Base-by-base conservation (phyloP, 768 basidiomycete genomes). In the Cystofilobasidium ferigula region DNA sequence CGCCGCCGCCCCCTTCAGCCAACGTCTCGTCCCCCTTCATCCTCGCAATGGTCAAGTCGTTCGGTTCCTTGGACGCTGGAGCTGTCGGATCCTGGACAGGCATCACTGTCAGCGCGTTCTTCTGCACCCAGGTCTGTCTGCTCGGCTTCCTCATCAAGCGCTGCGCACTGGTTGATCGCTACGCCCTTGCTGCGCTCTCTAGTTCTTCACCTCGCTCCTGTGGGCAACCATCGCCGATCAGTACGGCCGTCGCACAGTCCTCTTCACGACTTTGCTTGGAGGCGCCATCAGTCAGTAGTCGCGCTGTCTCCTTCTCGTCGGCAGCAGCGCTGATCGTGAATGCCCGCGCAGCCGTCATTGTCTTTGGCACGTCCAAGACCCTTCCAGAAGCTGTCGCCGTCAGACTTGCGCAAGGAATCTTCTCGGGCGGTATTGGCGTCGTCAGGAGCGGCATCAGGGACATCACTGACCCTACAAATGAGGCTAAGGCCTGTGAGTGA, bases 151-250 rank as follows among this genome's bases (percentile, higher is more conserved):
- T 32, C 28, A 51, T 30, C 51, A 26, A 30, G 69, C n/a, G 66
- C 66, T 30, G 62, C 66, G 9, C 47, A 64, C 22, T 6, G 13
- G 20, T 38, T 48, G 24, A 35, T 67, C 53, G 24, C 58, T 87
- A 88, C 89, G 32, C 82, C 88, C 42, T 84, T 83, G 3, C 91
- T 92, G 78, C 98, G 97, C 79, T 78, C 95, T 93, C 1, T 95
- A 99, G 73, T 98, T 98, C 77, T 78, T 94, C 35, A 98, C 94
- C 0, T 92, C 90, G 34, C 78, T 99, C 36, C 80, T 97, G 63
- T 99, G 95, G 94, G 89, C 90, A 62, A 91, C 91, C n/a, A 84
- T 93, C 26, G 94, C 94, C 28, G 88, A 92, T 65, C 87, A 84
- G 76, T 89, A 97, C 74, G 91, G 92, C 47, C 82, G 84, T 45